These are phyloP conservation scores for Lecanicillium sp. DNA, from an alignment of 2,329 filamentous ascomycete genomes.

Conservation along the genomic window DNA sequence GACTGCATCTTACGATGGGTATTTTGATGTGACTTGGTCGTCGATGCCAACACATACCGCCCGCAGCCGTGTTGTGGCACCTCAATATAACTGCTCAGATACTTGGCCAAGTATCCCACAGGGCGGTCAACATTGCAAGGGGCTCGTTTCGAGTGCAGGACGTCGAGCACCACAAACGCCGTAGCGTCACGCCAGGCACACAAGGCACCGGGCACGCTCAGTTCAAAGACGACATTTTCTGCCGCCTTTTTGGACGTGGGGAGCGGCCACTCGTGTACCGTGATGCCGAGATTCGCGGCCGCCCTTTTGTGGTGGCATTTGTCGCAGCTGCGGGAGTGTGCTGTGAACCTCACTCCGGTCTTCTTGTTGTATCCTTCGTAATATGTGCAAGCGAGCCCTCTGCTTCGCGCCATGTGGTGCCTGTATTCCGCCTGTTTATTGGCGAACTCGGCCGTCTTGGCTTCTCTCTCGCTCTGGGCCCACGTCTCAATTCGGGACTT, in stretches of 20 bases:
- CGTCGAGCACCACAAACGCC: background rate
- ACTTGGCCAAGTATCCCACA: background rate
- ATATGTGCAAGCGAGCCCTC: background rate
- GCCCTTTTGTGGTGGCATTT: background rate
- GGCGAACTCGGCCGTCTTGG: background rate
- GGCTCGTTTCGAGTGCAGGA: background rate
- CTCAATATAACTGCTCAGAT: background rate
- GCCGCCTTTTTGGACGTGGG: background rate
- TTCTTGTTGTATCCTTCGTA: background rate
- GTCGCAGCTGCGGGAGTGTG: background rate
- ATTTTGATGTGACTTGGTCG: background rate
- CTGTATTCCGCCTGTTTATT: background rate
- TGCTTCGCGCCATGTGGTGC: background rate
- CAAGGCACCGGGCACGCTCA: background rate
- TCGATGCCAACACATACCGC: background rate
- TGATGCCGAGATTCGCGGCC: background rate
- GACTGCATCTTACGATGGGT: background rate
- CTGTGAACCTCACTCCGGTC: background rate
- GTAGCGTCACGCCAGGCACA: conserved; percentile 1
- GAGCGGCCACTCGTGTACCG: conserved; percentile 9
- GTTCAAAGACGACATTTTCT: background rate
- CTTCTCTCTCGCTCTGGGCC: background rate
- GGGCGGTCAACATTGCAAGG: background rate
- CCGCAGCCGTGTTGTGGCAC: background rate
- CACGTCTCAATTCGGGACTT: background rate